Evolutionary conservation across 2,329 filamentous ascomycete genomes (phyloP).

Genomic region (Ophiocordyceps unilateralis): DNA sequence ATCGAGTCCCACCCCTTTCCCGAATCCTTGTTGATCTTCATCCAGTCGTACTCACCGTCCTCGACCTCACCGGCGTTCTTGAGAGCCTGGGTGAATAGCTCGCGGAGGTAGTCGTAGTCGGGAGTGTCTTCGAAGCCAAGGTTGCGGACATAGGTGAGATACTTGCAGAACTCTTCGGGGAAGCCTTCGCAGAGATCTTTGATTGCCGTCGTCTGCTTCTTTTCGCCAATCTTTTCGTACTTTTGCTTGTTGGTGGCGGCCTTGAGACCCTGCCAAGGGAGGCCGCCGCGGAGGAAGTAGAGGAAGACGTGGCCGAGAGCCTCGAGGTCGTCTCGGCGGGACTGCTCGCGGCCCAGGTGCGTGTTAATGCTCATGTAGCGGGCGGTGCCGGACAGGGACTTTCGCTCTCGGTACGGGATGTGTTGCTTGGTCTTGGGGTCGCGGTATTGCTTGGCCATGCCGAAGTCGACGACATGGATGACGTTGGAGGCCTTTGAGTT

Average conservation of each 20-base stretch:
- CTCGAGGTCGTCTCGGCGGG: conserved; percentile 98
- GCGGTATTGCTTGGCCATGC: conserved; percentile 98
- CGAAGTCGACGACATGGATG: conserved; percentile 97
- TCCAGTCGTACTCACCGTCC: conserved; percentile 99
- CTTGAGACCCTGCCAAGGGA: conserved; percentile 97
- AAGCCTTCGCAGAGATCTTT: conserved; percentile 98
- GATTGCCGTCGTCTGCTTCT: conserved; percentile 99
- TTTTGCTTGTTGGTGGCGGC: conserved; percentile 99
- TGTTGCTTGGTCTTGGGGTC: conserved; percentile 99
- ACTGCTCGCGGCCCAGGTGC: conserved; percentile 96
- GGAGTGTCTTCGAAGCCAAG: conserved; percentile 99
- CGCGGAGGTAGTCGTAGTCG: conserved; percentile 97
- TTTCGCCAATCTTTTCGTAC: conserved; percentile 99
- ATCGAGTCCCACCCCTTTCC: conserved; percentile 74
- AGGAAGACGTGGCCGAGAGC: conserved; percentile 98
- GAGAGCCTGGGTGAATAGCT: conserved; percentile 97
- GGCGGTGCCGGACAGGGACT: conserved; percentile 89
- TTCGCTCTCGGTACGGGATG: conserved; percentile 92
- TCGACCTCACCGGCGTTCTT: conserved; percentile 91
- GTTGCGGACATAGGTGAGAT: conserved; percentile 96
- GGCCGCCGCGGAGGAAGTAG: conserved; percentile 97
- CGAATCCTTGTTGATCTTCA: conserved; percentile 73
- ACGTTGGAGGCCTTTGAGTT: conserved; percentile 91
- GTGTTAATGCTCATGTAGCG: conserved; percentile 99
- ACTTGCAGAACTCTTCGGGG: conserved; percentile 98